Evolutionary conservation across 176 grass and related monocot species (phyloP).

Genomic region (Avena sativa): DNA sequence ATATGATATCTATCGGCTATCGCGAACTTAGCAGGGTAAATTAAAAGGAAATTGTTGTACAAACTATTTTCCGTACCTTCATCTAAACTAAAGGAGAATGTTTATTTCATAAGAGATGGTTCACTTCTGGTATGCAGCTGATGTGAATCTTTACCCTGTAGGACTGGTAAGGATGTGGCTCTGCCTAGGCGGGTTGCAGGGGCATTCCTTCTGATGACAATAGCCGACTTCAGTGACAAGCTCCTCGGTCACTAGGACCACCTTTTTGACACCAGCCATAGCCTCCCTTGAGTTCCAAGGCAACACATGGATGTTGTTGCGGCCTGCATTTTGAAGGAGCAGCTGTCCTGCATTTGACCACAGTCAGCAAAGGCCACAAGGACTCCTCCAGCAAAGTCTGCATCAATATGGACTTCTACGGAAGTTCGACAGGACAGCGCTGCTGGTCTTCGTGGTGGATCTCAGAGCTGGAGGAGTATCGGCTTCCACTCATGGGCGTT

Average conservation of each 20-base stretch:
- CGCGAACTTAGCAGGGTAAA: too few relatives aligned
- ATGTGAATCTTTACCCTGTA: too few relatives aligned
- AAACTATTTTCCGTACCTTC: background rate
- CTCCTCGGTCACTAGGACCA: conserved; percentile 64
- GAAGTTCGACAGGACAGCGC: conserved; percentile 42
- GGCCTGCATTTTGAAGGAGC: conserved; percentile 39
- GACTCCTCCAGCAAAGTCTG: too few relatives aligned
- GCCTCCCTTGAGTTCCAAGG: conserved; percentile 50
- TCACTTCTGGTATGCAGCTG: too few relatives aligned
- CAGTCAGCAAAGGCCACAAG: background rate
- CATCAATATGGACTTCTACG: background rate
- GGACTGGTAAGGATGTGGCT: too few relatives aligned
- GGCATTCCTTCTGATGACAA: too few relatives aligned
- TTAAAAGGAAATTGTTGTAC: background rate
- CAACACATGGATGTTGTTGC: conserved; percentile 42
- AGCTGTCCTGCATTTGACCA: conserved; percentile 9
- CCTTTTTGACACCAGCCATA: conserved; percentile 38
- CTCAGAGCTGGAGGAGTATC: conserved; percentile 68
- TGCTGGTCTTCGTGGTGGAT: conserved; percentile 68
- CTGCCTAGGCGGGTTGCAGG: too few relatives aligned
- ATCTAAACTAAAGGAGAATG: background rate
- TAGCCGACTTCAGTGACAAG: conserved; percentile 1
- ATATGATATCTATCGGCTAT: background rate
- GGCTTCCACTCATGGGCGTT: conserved; percentile 45
- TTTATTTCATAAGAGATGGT: background rate